phyloP scores from a whole-genome alignment of 2,329 filamentous ascomycete species.

The Coleophoma cylindrospora region DNA sequence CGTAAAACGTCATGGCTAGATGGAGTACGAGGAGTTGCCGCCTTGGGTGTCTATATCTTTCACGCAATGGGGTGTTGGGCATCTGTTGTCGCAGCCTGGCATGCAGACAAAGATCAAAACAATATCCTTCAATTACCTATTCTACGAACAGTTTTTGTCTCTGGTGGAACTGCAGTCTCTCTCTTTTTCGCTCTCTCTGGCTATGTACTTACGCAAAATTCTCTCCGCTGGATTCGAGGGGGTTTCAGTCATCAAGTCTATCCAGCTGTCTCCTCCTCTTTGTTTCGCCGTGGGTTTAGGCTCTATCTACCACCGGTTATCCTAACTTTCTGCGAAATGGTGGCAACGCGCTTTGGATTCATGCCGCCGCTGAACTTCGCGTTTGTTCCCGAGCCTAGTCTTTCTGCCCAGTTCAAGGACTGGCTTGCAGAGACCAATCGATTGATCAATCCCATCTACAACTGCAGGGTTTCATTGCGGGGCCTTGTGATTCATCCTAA shows the following conservation, averaged over 20 bases:
- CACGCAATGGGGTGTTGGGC: slow-evolving; percentile 33
- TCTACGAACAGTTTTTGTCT: slow-evolving; percentile 33
- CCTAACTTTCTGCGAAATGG: slow-evolving; percentile 31
- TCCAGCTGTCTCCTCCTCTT: slow-evolving; percentile 35
- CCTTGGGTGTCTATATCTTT: slow-evolving; percentile 39
- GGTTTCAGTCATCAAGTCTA: slow-evolving; percentile 29
- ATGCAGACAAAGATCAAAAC: slow-evolving; percentile 27
- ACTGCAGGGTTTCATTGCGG: slow-evolving; percentile 8
- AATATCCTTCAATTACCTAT: slow-evolving; percentile 35
- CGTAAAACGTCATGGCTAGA: slow-evolving; percentile 39
- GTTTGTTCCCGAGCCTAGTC: slow-evolving; percentile 21
- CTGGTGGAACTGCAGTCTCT: slow-evolving; percentile 40
- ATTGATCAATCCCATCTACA: slow-evolving; percentile 15
- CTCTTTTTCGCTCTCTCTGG: slow-evolving; percentile 45
- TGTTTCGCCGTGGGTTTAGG: slow-evolving; percentile 38
- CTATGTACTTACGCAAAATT: slow-evolving; percentile 38
- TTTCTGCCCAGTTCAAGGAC: slow-evolving; percentile 13
- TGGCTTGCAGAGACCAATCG: slow-evolving; percentile 16
- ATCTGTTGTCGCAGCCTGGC: slow-evolving; percentile 15
- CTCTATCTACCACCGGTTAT: slow-evolving; percentile 38
- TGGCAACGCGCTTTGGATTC: slow-evolving; percentile 16
- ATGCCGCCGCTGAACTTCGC: slow-evolving; percentile 27
- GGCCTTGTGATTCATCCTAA: slow-evolving; percentile 13
- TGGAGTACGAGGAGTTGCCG: slow-evolving; percentile 40
- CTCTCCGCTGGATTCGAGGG: slow-evolving; percentile 31